phyloP scores from a whole-genome alignment of 176 grass and related monocot species.

The Juncus effusus region DNA sequence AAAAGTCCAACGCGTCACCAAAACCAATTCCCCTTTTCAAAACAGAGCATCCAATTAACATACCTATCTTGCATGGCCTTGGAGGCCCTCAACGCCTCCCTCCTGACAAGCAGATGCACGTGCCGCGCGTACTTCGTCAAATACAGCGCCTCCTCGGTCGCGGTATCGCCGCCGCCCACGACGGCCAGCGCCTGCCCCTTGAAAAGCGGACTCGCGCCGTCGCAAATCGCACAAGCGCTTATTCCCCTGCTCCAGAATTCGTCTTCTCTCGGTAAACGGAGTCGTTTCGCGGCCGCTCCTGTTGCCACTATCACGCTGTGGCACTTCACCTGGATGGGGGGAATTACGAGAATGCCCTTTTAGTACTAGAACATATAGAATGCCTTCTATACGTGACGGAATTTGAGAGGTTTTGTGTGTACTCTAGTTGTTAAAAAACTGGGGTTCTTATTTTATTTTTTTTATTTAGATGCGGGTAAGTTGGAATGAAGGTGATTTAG shows the following conservation, averaged over 20 bases:
- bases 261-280: conserved; percentile 78
- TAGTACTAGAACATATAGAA: too few relatives aligned
- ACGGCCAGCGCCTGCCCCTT: conserved; percentile 93
- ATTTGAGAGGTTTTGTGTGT: too few relatives aligned
- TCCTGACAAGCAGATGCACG: conserved; percentile 93
- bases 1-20: too few relatives aligned
- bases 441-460: too few relatives aligned
- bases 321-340: conserved; percentile 64
- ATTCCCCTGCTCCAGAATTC: conserved; percentile 99
- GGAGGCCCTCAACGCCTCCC: conserved; percentile 59
- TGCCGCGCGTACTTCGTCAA: conserved; percentile 97
- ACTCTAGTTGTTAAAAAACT: too few relatives aligned
- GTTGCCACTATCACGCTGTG: conserved; percentile 91
- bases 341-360: too few relatives aligned
- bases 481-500: neutral
- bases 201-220: conserved; percentile 83
- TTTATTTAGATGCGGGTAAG: too few relatives aligned
- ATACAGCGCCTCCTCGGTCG: conserved; percentile 91
- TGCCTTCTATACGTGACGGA: too few relatives aligned
- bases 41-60: too few relatives aligned
- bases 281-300: conserved; percentile 78
- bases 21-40: too few relatives aligned
- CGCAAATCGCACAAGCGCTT: conserved; percentile 97
- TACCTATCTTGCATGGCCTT: conserved; percentile 98
- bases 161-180: conserved; percentile 88